phyloP scores from a whole-genome alignment of 2,329 filamentous ascomycete species.

The Pseudogymnoascus sp. region DNA sequence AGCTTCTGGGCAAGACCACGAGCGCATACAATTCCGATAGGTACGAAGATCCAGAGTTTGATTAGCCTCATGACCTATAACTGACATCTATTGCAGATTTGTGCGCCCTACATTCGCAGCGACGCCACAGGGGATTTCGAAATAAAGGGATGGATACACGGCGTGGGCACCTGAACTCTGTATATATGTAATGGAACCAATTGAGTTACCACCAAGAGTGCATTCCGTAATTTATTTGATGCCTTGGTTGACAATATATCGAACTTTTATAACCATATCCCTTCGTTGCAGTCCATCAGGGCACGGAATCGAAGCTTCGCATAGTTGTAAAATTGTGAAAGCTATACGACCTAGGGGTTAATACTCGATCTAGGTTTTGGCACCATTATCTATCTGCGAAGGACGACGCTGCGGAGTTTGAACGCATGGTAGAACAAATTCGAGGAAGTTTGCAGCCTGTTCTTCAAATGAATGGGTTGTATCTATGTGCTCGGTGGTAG shows the following conservation, averaged over 20 bases:
- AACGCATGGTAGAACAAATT: not conserved
- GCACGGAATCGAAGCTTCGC: not conserved
- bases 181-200: slow-evolving; percentile 10
- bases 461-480: not conserved
- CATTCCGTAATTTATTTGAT: not conserved
- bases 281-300: not conserved
- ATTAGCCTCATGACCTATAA: slow-evolving; percentile 9
- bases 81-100: slow-evolving; percentile 44
- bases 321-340: not conserved
- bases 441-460: not conserved
- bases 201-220: slow-evolving; percentile 1
- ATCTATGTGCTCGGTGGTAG: not conserved
- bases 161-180: not conserved
- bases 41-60: slow-evolving; percentile 41
- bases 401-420: not conserved
- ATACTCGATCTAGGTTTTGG: not conserved
- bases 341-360: not conserved
- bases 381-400: not conserved
- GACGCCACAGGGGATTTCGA: slow-evolving; percentile 41
- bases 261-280: not conserved
- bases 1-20: slow-evolving; percentile 73
- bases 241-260: slow-evolving; percentile 7
- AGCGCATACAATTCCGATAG: slow-evolving; percentile 84
- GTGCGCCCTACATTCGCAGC: slow-evolving; percentile 73
- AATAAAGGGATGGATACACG: not conserved